Percentiles rank a stretch among this genome's conserved stretches.
Conservation (phyloP, 345 rosid species). For the Theobroma cacao region DNA sequence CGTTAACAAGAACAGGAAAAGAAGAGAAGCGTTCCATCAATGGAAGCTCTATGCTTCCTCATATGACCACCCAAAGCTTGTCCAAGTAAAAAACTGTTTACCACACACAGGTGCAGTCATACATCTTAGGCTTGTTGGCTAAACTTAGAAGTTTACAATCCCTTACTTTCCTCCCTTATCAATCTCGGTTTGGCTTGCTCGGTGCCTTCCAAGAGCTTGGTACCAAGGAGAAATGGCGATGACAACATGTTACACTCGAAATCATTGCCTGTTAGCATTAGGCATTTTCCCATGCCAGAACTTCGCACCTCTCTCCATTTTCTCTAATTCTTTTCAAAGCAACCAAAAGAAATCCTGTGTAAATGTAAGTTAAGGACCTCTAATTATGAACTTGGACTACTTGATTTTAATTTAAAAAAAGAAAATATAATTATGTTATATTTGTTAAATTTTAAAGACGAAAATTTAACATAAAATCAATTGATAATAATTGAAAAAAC, state of each 20-base stretch:
- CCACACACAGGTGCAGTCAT: conserved; percentile 59
- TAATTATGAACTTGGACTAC: too few relatives aligned
- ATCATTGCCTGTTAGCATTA: conserved; percentile 30
- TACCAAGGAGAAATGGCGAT: conserved; percentile 57
- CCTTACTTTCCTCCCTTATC: background rate
- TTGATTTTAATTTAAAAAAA: too few relatives aligned
- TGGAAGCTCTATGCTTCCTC: conserved; percentile 55
- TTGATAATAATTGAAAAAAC: too few relatives aligned
- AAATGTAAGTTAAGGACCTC: too few relatives aligned
- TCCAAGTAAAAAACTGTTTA: conserved; percentile 48
- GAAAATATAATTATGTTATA: too few relatives aligned
- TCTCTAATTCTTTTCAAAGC: conserved; percentile 47
- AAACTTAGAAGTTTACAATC: background rate
- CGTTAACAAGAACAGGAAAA: too few relatives aligned
- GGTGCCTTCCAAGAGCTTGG: conserved; percentile 75
- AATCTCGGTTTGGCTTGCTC: conserved; percentile 63
- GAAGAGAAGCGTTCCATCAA: conserved; percentile 10
- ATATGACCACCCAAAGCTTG: conserved; percentile 81
- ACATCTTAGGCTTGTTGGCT: conserved; percentile 28
- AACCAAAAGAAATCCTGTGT: too few relatives aligned
- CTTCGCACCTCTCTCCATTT: conserved; percentile 27
- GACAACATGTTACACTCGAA: conserved; percentile 72
- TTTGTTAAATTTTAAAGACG: too few relatives aligned
- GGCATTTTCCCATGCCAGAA: conserved; percentile 37
- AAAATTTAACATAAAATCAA: too few relatives aligned